phyloP scores from a whole-genome alignment of 176 grass and related monocot species.

The Ensete ventricosum region DNA sequence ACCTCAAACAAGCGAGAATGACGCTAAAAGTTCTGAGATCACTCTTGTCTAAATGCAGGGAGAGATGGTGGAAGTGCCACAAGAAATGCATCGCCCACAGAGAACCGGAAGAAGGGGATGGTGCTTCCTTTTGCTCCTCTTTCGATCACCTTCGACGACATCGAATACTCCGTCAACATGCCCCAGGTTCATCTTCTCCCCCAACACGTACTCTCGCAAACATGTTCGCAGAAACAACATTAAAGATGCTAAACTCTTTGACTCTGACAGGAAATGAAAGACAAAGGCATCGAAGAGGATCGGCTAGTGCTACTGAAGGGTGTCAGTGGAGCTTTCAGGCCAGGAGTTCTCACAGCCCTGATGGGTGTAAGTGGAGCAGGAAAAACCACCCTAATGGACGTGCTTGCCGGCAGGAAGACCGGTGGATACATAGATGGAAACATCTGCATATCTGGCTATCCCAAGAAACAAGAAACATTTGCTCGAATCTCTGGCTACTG shows the following conservation, averaged over 20 bases:
- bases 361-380: slow-evolving; percentile 93
- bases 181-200: slow-evolving; percentile 45
- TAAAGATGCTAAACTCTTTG: neutral
- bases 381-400: slow-evolving; percentile 96
- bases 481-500: slow-evolving; percentile 88
- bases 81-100: neutral
- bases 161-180: slow-evolving; percentile 90
- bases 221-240: neutral
- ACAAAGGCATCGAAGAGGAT: slow-evolving; percentile 51
- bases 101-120: slow-evolving; percentile 70
- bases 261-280: slow-evolving; percentile 71
- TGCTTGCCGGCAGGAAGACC: slow-evolving; percentile 81
- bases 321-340: slow-evolving; percentile 82
- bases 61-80: slow-evolving; percentile 26
- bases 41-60: slow-evolving; percentile 32
- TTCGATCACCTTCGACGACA: slow-evolving; percentile 62
- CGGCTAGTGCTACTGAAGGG: slow-evolving; percentile 67
- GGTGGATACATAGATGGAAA: slow-evolving; percentile 82
- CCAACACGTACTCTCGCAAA: neutral
- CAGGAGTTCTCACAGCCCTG: slow-evolving; percentile 84
- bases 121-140: slow-evolving; percentile 74
- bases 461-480: slow-evolving; percentile 94
- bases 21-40: neutral
- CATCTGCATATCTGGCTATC: slow-evolving; percentile 80
- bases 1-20: neutral